A percentile compares a stretch with the other conserved stretches of the same genome.
These are phyloP conservation scores for Triadica sebifera DNA, from an alignment of 345 rosid species.

Conservation along the genomic window DNA sequence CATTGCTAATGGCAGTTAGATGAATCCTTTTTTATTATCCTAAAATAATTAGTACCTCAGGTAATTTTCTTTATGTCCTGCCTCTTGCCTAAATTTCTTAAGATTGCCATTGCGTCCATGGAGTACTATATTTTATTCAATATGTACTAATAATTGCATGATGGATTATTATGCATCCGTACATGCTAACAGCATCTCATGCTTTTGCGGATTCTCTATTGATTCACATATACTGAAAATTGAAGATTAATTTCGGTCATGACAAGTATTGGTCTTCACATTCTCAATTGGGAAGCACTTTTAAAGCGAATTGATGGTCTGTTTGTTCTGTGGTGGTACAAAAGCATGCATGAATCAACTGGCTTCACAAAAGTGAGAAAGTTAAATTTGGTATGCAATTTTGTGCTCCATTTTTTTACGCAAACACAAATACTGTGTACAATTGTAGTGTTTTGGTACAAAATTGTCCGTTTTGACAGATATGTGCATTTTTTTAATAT, in stretches of 20 bases:
- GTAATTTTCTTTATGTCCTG: neutral
- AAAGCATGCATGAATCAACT: constrained; percentile 59
- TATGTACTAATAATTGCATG: neutral
- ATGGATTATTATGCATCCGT: no score
- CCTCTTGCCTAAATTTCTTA: neutral
- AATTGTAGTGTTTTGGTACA: no score
- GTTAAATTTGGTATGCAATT: constrained; percentile 53
- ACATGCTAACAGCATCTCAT: neutral
- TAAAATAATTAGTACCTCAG: neutral
- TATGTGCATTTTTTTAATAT: no score
- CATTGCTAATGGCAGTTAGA: neutral
- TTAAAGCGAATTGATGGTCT: constrained; percentile 74
- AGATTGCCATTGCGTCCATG: neutral
- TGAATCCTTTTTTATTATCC: neutral
- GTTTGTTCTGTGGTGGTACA: constrained; percentile 91
- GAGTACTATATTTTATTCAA: neutral
- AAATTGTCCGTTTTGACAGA: no score
- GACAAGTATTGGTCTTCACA: constrained; percentile 15
- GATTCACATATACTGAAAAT: neutral
- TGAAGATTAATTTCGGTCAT: constrained; percentile 1
- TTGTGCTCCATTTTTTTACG: no score
- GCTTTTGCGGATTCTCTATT: neutral
- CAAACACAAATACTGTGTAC: no score
- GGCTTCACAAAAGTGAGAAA: constrained; percentile 49
- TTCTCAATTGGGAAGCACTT: constrained; percentile 82